A percentile compares a stretch with the other conserved stretches of the same genome.
These are phyloP conservation scores for Sphagnum contortum DNA, from an alignment of 225 moss, liverwort and hornwort species.

Conservation along the genomic window DNA sequence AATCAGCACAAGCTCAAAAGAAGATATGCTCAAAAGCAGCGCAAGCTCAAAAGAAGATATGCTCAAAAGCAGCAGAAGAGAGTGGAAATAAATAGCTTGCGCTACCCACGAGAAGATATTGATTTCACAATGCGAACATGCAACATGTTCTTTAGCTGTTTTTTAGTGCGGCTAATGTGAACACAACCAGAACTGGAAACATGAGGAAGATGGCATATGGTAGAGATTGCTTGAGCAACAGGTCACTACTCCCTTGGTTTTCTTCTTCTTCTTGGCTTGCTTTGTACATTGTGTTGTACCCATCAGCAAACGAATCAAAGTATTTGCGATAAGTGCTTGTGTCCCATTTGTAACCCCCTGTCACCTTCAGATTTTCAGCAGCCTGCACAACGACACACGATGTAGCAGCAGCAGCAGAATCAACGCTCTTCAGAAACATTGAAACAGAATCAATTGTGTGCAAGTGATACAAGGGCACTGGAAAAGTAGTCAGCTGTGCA, in stretches of 20 bases:
- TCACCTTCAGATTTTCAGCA: conserved; percentile 76
- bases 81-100: too few species aligned
- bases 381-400: conserved; percentile 33
- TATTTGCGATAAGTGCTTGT: conserved; percentile 61
- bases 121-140: too few species aligned
- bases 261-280: conserved; percentile 21
- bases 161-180: conserved; percentile 34
- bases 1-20: too few species aligned
- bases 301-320: conserved; percentile 81
- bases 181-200: conserved; percentile 58
- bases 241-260: conserved; percentile 1
- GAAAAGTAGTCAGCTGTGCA: not conserved
- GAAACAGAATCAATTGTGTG: not conserved
- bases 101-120: too few species aligned
- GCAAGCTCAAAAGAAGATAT: too few species aligned
- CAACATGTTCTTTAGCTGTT: conserved; percentile 9
- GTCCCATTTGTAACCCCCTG: conserved; percentile 63
- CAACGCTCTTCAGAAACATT: not conserved
- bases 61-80: too few species aligned
- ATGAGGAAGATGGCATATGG: conserved; percentile 58
- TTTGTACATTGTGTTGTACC: conserved; percentile 66
- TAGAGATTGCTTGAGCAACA: conserved; percentile 29
- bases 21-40: too few species aligned
- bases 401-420: not conserved
- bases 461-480: not conserved